Conservation (phyloP, 805 yeast genomes). For the Teunomyces gatunensis region DNA sequence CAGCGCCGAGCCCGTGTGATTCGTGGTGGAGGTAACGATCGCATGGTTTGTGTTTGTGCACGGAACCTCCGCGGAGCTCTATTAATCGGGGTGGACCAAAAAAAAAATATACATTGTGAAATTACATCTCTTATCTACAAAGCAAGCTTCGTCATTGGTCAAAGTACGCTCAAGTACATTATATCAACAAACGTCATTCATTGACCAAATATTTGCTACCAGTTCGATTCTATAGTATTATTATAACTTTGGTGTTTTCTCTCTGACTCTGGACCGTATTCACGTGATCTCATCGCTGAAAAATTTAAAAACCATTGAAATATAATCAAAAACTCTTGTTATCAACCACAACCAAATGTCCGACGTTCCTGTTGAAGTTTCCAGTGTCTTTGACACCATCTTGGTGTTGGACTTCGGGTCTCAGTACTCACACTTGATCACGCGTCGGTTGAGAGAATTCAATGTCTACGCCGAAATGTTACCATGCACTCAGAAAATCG, state of each 20-base stretch:
- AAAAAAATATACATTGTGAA: not conserved
- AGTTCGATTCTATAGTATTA: too few relatives aligned
- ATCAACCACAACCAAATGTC: not conserved
- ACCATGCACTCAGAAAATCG: constrained; percentile 97
- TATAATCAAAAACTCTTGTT: too few relatives aligned
- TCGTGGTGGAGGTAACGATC: constrained; percentile 33
- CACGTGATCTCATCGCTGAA: not conserved
- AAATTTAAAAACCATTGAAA: not conserved
- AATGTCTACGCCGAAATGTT: constrained; percentile 98
- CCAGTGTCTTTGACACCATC: constrained; percentile 92
- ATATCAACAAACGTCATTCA: too few relatives aligned
- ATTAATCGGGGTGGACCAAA: not conserved
- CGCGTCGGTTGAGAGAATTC: constrained; percentile 96
- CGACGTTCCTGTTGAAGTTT: constrained; percentile 59
- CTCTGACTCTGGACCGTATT: too few relatives aligned
- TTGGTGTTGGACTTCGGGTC: constrained; percentile 97
- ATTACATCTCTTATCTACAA: too few relatives aligned
- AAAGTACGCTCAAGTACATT: too few relatives aligned
- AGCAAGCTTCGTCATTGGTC: too few relatives aligned
- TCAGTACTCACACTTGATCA: constrained; percentile 94
- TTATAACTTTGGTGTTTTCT: too few relatives aligned
- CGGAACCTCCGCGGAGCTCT: not conserved
- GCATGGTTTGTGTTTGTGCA: constrained; percentile 5
- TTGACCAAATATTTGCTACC: too few relatives aligned
- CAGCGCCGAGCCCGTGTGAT: constrained; percentile 30